Conservation (phyloP, 371 early-diverging fungal genomes). For the Actinomucor elegans region DNA sequence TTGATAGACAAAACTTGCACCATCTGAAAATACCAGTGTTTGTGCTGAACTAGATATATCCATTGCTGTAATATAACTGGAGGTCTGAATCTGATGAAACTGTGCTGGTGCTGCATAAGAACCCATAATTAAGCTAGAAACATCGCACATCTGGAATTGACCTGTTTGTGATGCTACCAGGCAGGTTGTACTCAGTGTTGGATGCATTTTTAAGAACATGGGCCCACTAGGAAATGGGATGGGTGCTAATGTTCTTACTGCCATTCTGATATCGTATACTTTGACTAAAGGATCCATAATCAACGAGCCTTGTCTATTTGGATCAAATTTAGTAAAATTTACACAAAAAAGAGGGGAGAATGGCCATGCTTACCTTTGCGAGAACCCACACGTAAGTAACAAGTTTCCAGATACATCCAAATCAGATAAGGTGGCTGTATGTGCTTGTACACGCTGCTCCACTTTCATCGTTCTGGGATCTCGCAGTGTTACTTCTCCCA, state of each 20-base stretch:
- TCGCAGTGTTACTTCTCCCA: conserved; percentile 66
- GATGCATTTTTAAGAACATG: conserved; percentile 71
- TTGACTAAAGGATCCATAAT: conserved; percentile 79
- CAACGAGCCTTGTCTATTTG: conserved; percentile 58
- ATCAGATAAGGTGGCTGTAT: conserved; percentile 76
- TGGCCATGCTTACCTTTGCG: conserved; percentile 54
- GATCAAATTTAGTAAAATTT: too few relatives aligned
- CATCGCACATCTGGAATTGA: conserved; percentile 76
- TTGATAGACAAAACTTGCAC: conserved; percentile 64
- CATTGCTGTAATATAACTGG: conserved; percentile 64
- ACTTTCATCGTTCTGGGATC: conserved; percentile 71
- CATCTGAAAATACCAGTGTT: conserved; percentile 70
- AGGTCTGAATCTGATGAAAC: conserved; percentile 70
- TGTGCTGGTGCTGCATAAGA: conserved; percentile 55
- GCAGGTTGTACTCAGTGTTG: conserved; percentile 66
- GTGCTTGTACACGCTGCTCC: conserved; percentile 73
- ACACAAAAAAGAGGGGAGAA: too few relatives aligned
- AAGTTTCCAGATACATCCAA: conserved; percentile 76
- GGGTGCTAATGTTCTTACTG: conserved; percentile 66
- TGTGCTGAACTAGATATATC: conserved; percentile 80
- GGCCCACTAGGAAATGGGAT: conserved; percentile 76
- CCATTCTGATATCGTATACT: conserved; percentile 81
- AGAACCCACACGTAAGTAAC: conserved; percentile 79
- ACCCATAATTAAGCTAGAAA: conserved; percentile 53
- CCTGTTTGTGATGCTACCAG: conserved; percentile 71